phyloP scores from a whole-genome alignment of 352 stramenopile genomes.

The Phytopythium montanum region DNA sequence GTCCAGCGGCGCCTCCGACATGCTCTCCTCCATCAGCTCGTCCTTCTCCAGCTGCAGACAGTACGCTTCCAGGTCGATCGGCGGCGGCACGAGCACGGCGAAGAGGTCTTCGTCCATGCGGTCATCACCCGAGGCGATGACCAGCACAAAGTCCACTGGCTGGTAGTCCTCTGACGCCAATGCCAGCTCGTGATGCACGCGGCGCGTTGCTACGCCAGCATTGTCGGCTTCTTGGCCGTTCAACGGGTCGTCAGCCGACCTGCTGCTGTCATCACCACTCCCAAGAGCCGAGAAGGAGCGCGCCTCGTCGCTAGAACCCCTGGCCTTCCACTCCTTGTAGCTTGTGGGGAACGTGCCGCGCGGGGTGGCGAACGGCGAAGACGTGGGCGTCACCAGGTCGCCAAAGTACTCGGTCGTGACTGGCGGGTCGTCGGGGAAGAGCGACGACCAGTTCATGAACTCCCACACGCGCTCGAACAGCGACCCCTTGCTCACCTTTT shows the following conservation, averaged over 20 bases:
- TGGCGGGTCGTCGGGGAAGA: constrained; percentile 64
- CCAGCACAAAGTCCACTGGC: constrained; percentile 74
- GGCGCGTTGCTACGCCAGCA: neutral
- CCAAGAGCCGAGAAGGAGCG: neutral
- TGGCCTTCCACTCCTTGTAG: constrained; percentile 11
- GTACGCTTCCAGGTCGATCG: constrained; percentile 81
- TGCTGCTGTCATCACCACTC: constrained; percentile 7
- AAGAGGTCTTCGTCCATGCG: constrained; percentile 85
- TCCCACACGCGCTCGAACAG: constrained; percentile 83
- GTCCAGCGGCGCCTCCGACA: constrained; percentile 2
- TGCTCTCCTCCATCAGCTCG: constrained; percentile 23
- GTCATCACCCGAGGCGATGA: constrained; percentile 82
- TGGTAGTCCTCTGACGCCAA: constrained; percentile 21
- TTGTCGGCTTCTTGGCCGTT: constrained; percentile 10
- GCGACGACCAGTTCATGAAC: constrained; percentile 71
- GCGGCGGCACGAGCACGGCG: constrained; percentile 64
- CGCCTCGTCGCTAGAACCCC: constrained; percentile 6
- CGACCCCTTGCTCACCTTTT: constrained; percentile 80
- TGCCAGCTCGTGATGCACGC: constrained; percentile 15
- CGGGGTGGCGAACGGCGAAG: constrained; percentile 49
- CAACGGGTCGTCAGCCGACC: constrained; percentile 11
- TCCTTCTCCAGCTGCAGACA: constrained; percentile 74
- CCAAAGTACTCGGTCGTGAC: constrained; percentile 74
- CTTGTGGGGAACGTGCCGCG: constrained; percentile 20
- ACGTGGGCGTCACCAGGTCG: constrained; percentile 35